Evolutionary conservation across 1,284 basidiomycete species (phyloP), one percentile per base, ranked within the genome.

Genomic region (Cutaneotrichosporon cavernicola): DNA sequence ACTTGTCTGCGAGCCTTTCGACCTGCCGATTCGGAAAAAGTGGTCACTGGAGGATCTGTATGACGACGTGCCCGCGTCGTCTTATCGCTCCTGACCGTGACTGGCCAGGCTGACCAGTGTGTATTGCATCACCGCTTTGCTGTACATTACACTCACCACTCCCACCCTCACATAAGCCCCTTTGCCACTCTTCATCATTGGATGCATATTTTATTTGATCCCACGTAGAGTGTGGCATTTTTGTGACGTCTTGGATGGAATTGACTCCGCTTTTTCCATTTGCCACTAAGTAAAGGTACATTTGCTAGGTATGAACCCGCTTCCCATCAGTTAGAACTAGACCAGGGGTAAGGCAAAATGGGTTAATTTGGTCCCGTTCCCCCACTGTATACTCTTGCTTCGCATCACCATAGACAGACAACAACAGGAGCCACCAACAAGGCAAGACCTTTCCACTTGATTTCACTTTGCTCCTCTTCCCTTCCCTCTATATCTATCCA

Each of bases 1-100:
- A 2, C 85, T 88, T 67, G 64, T 38, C 58, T 62, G 70, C 49
- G 93, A 97, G 61, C 66, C 71, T 1, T 77, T 73, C 49, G 76
- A 76, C 56, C 71, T 81, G 34, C 73, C 76, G 2, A 56, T 80
- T n/a, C 66, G 73, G 31, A 69, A 75, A 13, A 80, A 77, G 65
- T 82, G 81, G 81, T 74, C 75, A 16, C 64, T 82, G 14, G 80
- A 80, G 63, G 78, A 83, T 82, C 32, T 91, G 87, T 75, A 83
- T 81, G 40, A 85, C 87, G 78, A 79, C 46, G 64, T 69, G 26
- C 66, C 63, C 14, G 52, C 22, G 9, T 56, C 52, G 5, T 30
- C 22, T 13, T 61, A 61, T 40, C 57, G 57, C 31, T 38, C 47
- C n/a, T 58, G 34, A 18, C 7, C 40, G 32, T 26, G 26, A 26